Conservation (phyloP, 73 alveolate genomes). For the Tetrahymena borealis region DNA sequence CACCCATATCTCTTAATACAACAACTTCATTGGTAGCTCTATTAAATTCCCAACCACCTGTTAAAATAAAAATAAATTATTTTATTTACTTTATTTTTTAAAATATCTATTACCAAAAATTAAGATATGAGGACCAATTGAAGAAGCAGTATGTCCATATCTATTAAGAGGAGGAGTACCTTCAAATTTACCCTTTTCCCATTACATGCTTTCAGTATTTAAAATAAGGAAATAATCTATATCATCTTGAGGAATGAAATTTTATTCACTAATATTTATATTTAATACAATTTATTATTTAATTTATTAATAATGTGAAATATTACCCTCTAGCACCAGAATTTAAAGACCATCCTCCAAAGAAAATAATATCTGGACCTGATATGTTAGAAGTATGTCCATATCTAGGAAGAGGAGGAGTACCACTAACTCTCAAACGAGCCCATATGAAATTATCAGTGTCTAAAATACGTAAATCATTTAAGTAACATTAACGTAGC, state of each 20-base stretch:
- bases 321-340: slow-evolving; percentile 79
- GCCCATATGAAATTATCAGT: slow-evolving; percentile 92
- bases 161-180: slow-evolving; percentile 95
- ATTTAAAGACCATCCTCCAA: slow-evolving; percentile 94
- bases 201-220: slow-evolving; percentile 80
- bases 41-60: slow-evolving; percentile 43
- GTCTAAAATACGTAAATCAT: slow-evolving; percentile 95
- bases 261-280: slow-evolving; percentile 4
- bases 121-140: slow-evolving; percentile 95
- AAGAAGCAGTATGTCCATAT: slow-evolving; percentile 96
- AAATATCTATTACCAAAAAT: slow-evolving; percentile 67
- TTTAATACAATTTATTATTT: neutral
- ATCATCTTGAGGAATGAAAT: slow-evolving; percentile 60
- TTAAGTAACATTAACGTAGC: slow-evolving; percentile 84
- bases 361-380: slow-evolving; percentile 89
- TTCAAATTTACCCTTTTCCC: slow-evolving; percentile 85
- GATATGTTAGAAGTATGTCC: slow-evolving; percentile 95
- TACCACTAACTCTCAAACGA: slow-evolving; percentile 93
- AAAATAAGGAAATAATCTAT: slow-evolving; percentile 90
- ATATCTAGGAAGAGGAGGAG: slow-evolving; percentile 94
- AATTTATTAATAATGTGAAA: slow-evolving; percentile 3
- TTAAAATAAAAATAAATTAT: no score
- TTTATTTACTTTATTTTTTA: neutral
- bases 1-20: slow-evolving; percentile 32
- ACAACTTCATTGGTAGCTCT: slow-evolving; percentile 43